Evolutionary conservation across 2,329 filamentous ascomycete genomes (phyloP).

Genomic region (Herpomyces periplanetae): DNA sequence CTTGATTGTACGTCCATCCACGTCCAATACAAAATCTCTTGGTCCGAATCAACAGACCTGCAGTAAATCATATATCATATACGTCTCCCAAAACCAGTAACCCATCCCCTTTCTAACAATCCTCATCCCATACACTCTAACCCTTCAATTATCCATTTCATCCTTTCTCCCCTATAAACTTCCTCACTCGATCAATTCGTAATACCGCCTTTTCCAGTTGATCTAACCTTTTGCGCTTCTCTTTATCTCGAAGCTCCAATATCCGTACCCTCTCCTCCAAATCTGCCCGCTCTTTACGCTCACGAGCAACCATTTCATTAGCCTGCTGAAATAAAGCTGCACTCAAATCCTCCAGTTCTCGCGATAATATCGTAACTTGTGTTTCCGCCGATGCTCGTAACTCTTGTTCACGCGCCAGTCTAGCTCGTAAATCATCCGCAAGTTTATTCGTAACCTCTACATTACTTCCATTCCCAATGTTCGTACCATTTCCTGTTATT

Average conservation of each 20-base stretch:
- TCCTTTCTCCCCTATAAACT: constrained; percentile 15
- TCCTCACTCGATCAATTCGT: constrained; percentile 27
- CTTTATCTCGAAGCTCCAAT: constrained; percentile 25
- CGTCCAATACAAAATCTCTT: too few relatives aligned
- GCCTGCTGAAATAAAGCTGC: constrained; percentile 38
- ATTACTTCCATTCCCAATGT: too few relatives aligned
- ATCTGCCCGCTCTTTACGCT: constrained; percentile 25
- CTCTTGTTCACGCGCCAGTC: constrained; percentile 22
- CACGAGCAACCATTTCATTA: constrained; percentile 49
- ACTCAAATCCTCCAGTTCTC: constrained; percentile 39
- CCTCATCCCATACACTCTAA: too few relatives aligned
- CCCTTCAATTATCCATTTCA: too few relatives aligned
- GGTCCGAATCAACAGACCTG: too few relatives aligned
- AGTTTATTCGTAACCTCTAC: too few relatives aligned
- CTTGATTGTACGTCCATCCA: too few relatives aligned
- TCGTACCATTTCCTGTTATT: too few relatives aligned
- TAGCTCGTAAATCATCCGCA: constrained; percentile 16
- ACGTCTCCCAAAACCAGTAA: too few relatives aligned
- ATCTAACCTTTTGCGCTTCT: constrained; percentile 27
- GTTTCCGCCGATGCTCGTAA: constrained; percentile 27
- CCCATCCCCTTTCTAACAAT: too few relatives aligned
- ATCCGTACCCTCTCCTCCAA: constrained; percentile 27
- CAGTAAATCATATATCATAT: too few relatives aligned
- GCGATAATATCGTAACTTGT: constrained; percentile 20
- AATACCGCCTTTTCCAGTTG: constrained; percentile 26